Evolutionary conservation across 129 eudicot species (phyloP).

Genomic region (Lonicera japonica): DNA sequence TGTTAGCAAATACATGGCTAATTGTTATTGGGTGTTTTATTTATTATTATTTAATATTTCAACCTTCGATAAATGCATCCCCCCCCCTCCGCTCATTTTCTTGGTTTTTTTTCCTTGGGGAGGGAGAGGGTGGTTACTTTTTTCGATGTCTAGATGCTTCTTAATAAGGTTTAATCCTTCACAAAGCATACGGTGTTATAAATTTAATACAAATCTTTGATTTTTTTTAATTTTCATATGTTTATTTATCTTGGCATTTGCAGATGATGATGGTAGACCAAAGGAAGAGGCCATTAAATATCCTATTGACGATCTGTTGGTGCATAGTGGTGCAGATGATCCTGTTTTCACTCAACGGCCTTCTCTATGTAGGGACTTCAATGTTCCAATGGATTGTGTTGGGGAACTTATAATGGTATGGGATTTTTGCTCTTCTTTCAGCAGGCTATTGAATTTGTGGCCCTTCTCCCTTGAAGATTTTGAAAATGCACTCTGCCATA

Average conservation of each 20-base stretch:
- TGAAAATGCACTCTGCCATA: conserved; percentile 72
- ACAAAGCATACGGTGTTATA: too few relatives aligned
- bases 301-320: conserved; percentile 80
- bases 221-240: too few relatives aligned
- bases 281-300: conserved; percentile 46
- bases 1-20: too few relatives aligned
- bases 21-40: too few relatives aligned
- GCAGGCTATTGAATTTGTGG: conserved; percentile 58
- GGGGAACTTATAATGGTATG: conserved; percentile 90
- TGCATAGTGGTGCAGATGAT: conserved; percentile 63
- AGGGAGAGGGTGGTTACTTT: too few relatives aligned
- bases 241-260: neutral
- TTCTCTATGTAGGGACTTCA: conserved; percentile 56
- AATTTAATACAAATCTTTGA: too few relatives aligned
- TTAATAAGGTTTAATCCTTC: too few relatives aligned
- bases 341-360: conserved; percentile 56
- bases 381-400: conserved; percentile 73
- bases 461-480: conserved; percentile 81
- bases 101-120: too few relatives aligned
- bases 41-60: too few relatives aligned
- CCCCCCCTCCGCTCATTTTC: too few relatives aligned
- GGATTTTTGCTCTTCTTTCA: conserved; percentile 79
- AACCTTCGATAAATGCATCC: too few relatives aligned
- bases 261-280: conserved; percentile 27
- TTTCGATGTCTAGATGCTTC: too few relatives aligned